phyloP scores from a whole-genome alignment of 2,329 filamentous ascomycete species.

The Alternaria alternata region DNA sequence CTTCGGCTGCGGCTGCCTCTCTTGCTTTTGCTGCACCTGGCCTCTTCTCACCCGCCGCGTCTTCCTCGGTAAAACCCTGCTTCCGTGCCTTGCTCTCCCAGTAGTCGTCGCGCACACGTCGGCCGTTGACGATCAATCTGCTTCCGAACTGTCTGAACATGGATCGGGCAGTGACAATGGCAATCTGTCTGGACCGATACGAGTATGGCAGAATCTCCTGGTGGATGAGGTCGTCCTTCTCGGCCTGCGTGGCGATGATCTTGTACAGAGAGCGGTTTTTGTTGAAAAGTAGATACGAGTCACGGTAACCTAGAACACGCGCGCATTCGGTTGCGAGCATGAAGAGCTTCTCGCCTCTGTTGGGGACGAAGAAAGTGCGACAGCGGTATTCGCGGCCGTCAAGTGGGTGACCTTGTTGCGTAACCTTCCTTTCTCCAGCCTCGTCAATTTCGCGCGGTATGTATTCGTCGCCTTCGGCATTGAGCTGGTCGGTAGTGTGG shows the following conservation, averaged over 20 bases:
- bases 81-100: constrained; percentile 98
- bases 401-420: constrained; percentile 79
- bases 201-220: constrained; percentile 97
- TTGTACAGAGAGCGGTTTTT: constrained; percentile 97
- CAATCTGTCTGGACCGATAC: constrained; percentile 97
- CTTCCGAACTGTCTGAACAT: constrained; percentile 99
- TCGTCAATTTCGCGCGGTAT: constrained; percentile 92
- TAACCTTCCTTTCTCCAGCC: constrained; percentile 92
- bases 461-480: constrained; percentile 90
- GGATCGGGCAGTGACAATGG: constrained; percentile 94
- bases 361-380: constrained; percentile 90
- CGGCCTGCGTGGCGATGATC: constrained; percentile 93
- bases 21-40: constrained; percentile 89
- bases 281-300: constrained; percentile 98
- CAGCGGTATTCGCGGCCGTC: constrained; percentile 90
- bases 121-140: constrained; percentile 86
- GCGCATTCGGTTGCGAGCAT: constrained; percentile 99
- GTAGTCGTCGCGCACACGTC: constrained; percentile 94
- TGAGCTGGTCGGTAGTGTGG: constrained; percentile 95
- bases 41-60: constrained; percentile 93
- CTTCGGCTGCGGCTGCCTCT: constrained; percentile 77
- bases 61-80: constrained; percentile 97
- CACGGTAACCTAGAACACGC: constrained; percentile 88
- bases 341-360: constrained; percentile 91
- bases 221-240: constrained; percentile 94